phyloP scores from a whole-genome alignment of 164 flowering plant genomes.

The Pachysandra terminalis region DNA sequence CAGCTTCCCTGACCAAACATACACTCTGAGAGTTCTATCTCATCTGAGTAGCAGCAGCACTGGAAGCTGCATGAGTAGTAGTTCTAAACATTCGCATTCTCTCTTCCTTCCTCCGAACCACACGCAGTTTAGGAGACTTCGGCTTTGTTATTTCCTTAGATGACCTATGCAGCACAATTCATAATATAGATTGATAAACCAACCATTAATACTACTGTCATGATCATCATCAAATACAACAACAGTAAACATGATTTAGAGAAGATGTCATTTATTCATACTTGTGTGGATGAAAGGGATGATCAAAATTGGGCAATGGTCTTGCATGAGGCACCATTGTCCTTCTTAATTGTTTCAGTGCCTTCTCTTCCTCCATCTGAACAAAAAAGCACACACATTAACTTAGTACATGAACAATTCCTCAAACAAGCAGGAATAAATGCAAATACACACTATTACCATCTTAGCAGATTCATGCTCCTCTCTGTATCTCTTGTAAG shows the following conservation, averaged over 20 bases:
- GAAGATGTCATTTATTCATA: conserved; percentile 26
- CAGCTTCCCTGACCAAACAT: conserved; percentile 1
- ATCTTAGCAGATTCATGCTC: conserved; percentile 72
- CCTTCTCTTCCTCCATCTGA: conserved; percentile 96
- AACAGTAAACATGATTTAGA: no score
- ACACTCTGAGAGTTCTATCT: conserved; percentile 36
- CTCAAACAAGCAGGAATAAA: not conserved
- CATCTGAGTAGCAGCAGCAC: conserved; percentile 46
- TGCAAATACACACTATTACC: conserved; percentile 37
- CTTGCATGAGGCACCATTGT: conserved; percentile 95
- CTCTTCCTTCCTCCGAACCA: conserved; percentile 49
- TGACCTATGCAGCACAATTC: conserved; percentile 46
- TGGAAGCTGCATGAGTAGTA: conserved; percentile 23
- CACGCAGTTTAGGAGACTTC: conserved; percentile 71
- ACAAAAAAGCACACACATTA: not conserved
- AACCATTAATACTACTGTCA: not conserved
- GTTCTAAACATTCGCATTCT: conserved; percentile 21
- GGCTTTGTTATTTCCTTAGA: conserved; percentile 63
- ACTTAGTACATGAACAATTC: not conserved
- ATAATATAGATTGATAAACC: no score
- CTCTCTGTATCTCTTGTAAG: conserved; percentile 87
- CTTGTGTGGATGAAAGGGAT: conserved; percentile 87
- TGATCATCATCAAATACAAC: not conserved
- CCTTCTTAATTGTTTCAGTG: conserved; percentile 80
- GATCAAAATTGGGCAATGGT: conserved; percentile 73